These are phyloP conservation scores for Blastobotrys illinoisensis DNA, from an alignment of 1,139 yeast species.

Conservation along the genomic window DNA sequence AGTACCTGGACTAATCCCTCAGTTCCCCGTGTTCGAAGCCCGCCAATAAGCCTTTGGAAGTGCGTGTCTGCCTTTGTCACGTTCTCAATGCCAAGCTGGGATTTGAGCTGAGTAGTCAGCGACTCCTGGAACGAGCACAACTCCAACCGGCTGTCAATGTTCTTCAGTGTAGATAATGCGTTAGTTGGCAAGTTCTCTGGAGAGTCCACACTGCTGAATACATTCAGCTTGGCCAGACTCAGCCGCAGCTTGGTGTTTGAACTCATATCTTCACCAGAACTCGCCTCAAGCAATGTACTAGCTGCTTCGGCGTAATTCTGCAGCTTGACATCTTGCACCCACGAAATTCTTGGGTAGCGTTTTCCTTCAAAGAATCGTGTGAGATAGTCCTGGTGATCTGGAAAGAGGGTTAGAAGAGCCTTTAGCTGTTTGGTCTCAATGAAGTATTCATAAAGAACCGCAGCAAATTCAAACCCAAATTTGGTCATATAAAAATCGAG, in stretches of 20 bases:
- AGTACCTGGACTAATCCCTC: constrained; percentile 16
- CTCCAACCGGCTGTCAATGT: constrained; percentile 16
- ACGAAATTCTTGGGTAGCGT: constrained; percentile 54
- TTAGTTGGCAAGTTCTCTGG: not conserved
- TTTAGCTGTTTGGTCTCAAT: constrained; percentile 50
- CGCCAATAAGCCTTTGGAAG: not conserved
- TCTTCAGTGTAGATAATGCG: not conserved
- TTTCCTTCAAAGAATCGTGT: constrained; percentile 47
- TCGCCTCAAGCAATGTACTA: constrained; percentile 40
- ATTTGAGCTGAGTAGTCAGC: constrained; percentile 8
- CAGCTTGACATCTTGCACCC: constrained; percentile 64
- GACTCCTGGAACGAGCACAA: constrained; percentile 17
- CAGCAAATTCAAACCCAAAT: constrained; percentile 68
- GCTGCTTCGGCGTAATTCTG: constrained; percentile 50
- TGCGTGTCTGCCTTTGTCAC: not conserved
- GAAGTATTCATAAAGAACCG: constrained; percentile 56
- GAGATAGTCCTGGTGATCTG: constrained; percentile 47
- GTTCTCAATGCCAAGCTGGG: not conserved
- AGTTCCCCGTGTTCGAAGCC: constrained; percentile 10
- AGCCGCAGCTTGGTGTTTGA: constrained; percentile 52
- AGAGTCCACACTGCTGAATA: constrained; percentile 27
- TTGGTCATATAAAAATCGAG: constrained; percentile 51
- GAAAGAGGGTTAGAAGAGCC: constrained; percentile 52
- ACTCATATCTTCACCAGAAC: constrained; percentile 40
- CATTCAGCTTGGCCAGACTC: constrained; percentile 63